phyloP scores from a whole-genome alignment of 345 rosid genomes.

The Ricinus communis region DNA sequence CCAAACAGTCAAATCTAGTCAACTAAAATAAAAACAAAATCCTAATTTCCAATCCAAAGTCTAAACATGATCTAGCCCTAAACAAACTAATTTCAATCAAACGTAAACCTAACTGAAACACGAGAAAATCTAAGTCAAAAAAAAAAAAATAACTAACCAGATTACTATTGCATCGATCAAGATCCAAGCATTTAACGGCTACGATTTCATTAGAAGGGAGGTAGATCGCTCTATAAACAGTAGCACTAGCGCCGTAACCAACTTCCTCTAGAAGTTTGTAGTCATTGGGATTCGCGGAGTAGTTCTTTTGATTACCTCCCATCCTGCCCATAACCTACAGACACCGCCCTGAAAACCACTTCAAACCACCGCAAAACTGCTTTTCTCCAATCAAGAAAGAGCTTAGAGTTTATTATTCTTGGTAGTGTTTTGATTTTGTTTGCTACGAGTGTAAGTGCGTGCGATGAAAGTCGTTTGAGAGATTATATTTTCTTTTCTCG shows the following conservation, averaged over 20 bases:
- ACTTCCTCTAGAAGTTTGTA: conserved; percentile 85
- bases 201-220: conserved; percentile 74
- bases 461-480: neutral
- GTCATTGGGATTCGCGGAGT: conserved; percentile 62
- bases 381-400: neutral
- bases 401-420: neutral
- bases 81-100: conserved; percentile 4
- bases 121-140: neutral
- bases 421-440: neutral
- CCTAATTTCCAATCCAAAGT: neutral
- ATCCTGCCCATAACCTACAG: conserved; percentile 33
- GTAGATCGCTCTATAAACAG: conserved; percentile 89
- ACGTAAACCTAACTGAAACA: conserved; percentile 1
- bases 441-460: neutral
- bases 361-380: conserved; percentile 3
- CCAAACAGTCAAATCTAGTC: neutral
- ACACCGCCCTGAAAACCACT: conserved; percentile 7
- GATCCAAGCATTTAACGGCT: conserved; percentile 97
- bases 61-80: conserved; percentile 18
- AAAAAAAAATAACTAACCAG: conserved; percentile 52
- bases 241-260: conserved; percentile 95
- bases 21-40: conserved; percentile 8
- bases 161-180: conserved; percentile 97
- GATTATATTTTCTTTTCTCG: neutral
- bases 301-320: conserved; percentile 43